Evolutionary conservation across 2,329 filamentous ascomycete species (phyloP).

Genomic region (Fusarium hainanense): DNA sequence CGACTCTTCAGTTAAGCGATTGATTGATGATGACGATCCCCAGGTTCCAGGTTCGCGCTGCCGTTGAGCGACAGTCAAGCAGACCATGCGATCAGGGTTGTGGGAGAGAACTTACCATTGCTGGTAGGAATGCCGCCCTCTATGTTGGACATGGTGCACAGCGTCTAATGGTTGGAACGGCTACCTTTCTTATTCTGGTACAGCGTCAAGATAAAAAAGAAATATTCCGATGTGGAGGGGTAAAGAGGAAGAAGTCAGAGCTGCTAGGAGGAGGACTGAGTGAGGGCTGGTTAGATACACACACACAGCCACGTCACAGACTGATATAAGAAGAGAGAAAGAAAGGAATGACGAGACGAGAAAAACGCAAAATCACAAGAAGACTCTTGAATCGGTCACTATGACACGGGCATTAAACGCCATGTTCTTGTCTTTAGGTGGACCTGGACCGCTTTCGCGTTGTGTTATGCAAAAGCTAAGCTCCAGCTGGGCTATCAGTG

Average conservation of each 20-base stretch:
- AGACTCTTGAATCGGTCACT: conserved; percentile 20
- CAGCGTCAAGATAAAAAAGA: conserved; percentile 2
- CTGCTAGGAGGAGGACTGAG: conserved; percentile 7
- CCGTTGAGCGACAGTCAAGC: background rate
- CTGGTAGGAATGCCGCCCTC: conserved; percentile 11
- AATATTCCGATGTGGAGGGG: conserved; percentile 15
- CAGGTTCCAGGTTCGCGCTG: background rate
- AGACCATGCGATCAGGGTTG: background rate
- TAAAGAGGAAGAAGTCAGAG: conserved; percentile 4
- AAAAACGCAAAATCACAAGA: conserved; percentile 7
- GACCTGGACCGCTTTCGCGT: conserved; percentile 40
- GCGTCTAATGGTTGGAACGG: background rate
- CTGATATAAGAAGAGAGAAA: background rate
- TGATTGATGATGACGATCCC: background rate
- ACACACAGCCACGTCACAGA: conserved; percentile 33
- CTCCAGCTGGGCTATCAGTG: background rate
- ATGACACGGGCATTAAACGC: conserved; percentile 34
- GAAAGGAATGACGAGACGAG: conserved; percentile 1
- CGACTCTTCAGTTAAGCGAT: background rate
- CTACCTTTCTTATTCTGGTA: background rate
- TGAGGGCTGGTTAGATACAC: conserved; percentile 1
- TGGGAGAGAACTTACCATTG: conserved; percentile 29
- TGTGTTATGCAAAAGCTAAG: conserved; percentile 17
- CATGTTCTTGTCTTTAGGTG: conserved; percentile 36
- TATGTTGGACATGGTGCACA: conserved; percentile 33